Evolutionary conservation across 805 yeast species (phyloP).

Genomic region (Osmozyma mogii): DNA sequence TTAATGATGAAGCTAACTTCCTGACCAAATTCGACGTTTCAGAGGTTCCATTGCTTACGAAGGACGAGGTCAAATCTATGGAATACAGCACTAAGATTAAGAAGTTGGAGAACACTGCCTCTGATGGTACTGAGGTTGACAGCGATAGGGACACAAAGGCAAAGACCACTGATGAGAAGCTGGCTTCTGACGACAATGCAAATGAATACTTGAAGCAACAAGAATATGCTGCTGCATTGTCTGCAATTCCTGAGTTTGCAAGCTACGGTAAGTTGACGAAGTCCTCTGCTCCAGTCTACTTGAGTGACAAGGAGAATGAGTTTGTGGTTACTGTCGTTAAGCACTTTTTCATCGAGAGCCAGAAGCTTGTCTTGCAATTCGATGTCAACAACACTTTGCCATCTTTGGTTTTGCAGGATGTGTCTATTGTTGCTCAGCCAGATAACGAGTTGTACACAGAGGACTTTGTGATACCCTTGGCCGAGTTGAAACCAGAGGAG

Average conservation of each 20-base stretch:
- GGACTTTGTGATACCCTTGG: constrained; percentile 69
- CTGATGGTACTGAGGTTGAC: constrained; percentile 13
- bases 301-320: constrained; percentile 91
- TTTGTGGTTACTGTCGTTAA: constrained; percentile 79
- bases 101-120: constrained; percentile 25
- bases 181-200: constrained; percentile 10
- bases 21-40: constrained; percentile 61
- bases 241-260: constrained; percentile 64
- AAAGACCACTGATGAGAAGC: constrained; percentile 6
- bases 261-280: constrained; percentile 69
- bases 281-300: constrained; percentile 53
- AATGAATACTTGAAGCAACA: constrained; percentile 41
- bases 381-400: constrained; percentile 78
- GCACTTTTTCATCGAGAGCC: constrained; percentile 64
- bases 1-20: constrained; percentile 45
- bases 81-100: constrained; percentile 48
- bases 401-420: constrained; percentile 69
- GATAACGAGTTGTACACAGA: constrained; percentile 52
- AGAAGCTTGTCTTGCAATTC: constrained; percentile 71
- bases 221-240: constrained; percentile 62
- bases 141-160: constrained; percentile 11
- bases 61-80: constrained; percentile 61
- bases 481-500: constrained; percentile 60
- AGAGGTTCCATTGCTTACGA: constrained; percentile 55
- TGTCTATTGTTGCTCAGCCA: constrained; percentile 61